These are phyloP conservation scores for Zoysia pacifica DNA, from an alignment of 176 grass and related monocot species.

Conservation along the genomic window DNA sequence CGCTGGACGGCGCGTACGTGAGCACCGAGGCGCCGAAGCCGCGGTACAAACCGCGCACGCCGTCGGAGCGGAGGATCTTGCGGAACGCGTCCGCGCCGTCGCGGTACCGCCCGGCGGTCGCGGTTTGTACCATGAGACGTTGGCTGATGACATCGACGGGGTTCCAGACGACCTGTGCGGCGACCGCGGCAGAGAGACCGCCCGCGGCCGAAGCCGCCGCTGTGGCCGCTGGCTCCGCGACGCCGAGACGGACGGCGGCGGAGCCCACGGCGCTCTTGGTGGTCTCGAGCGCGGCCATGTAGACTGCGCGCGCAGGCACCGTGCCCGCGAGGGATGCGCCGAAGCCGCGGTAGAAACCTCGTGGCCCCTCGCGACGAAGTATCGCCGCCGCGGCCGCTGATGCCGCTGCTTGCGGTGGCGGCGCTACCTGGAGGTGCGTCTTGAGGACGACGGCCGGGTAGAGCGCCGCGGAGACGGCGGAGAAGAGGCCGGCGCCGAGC, in stretches of 20 bases:
- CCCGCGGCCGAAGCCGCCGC: conserved; percentile 68
- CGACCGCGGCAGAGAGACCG: conserved; percentile 74
- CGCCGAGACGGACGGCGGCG: conserved; percentile 63
- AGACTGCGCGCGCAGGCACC: conserved; percentile 83
- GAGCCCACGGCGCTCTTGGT: conserved; percentile 91
- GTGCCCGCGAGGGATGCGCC: conserved; percentile 85
- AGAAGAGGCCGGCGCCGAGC: conserved; percentile 84
- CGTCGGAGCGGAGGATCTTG: conserved; percentile 74
- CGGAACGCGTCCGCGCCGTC: conserved; percentile 65
- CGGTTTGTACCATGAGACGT: conserved; percentile 86
- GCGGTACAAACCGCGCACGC: conserved; percentile 77
- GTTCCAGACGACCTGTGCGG: conserved; percentile 90
- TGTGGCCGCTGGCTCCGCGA: conserved; percentile 64
- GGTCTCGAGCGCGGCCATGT: conserved; percentile 93
- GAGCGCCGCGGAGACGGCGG: conserved; percentile 79
- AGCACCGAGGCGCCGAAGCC: conserved; percentile 93
- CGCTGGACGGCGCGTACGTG: conserved; percentile 94
- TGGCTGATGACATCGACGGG: conserved; percentile 91
- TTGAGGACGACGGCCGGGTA: conserved; percentile 95
- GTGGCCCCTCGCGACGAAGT: conserved; percentile 64
- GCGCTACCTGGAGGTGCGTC: conserved; percentile 83
- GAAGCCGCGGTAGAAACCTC: conserved; percentile 90
- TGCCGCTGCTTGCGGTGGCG: conserved; percentile 47
- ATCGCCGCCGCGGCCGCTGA: conserved; percentile 48
- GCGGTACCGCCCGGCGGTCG: conserved; percentile 45